Base-by-base conservation (phyloP, 2,329 filamentous ascomycete species). In the Emydomyces testavorans region DNA sequence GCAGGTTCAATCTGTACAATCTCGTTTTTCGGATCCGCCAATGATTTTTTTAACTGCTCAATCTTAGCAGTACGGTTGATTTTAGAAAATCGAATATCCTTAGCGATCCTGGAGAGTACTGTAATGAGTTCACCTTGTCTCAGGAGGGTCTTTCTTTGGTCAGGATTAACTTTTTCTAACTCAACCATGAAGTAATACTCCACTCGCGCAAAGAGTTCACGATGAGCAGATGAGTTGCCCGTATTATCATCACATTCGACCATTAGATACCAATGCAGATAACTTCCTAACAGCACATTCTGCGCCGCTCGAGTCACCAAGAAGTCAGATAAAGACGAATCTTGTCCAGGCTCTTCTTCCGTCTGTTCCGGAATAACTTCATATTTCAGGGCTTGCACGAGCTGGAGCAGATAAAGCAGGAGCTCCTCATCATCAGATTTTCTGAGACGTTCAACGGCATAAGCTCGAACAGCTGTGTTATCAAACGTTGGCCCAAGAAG, bases 211-310 rank as follows among this genome's bases (percentile, higher is more conserved):
- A 94, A 98, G 15, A 96, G 79, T 53, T 85, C 85, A 38, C 85
- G 83, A 60, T 90, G 83, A 49, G 82, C 79, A 3, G 78, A 73
- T 18, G 80, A 76, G 57, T 89, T 85, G 36, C 87, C 83, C 2
- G 80, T 79, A 32, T 69, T 66, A 62, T 95, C 90, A 57, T 93
- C 87, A 56, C 89, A 93, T 67, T 98, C 93, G 1, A 98, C 92
- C 81, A 95, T 95, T 2, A 98, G 74, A 64, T 96, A 98, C 92
- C 92, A 98, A 64, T 95, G 86, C 46, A 98, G 79, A 66, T 93
- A 94, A 62, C 94, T 98, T 24, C 90, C 92, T 1, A 98, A 75
- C 51, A 84, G 82, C 59, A 95, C 85, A 60, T 94, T 96, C 52
- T 82, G 80, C 11, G 85, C 83, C 2, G 92, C 93, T 29, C 92